Evolutionary conservation across 78 protist genomes (phyloP), one percentile per base, ranked within the genome.

Genomic region (Dictyostelium firmibasis): DNA sequence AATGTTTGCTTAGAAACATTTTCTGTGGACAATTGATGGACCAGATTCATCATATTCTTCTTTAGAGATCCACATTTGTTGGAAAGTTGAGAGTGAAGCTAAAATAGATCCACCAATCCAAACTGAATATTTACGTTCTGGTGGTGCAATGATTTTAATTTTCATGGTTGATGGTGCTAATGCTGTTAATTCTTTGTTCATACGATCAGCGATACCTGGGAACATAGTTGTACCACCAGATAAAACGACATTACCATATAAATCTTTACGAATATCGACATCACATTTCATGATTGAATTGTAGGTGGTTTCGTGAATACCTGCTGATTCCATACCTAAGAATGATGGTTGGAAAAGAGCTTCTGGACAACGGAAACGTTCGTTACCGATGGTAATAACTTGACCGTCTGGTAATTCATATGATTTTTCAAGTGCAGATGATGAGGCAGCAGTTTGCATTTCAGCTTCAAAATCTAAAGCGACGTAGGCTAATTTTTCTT

Each of bases 181-280:
- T 33, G 47, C 57, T 5, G 81, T 78, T n/a, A 95, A 60, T 41
- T 92, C 97, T 20, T 44, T 41, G 31, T 64, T 6, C 81, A 97
- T 70, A 29, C 98, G 87, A 7, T 50, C 79, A 11, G 79, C 76
- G 16, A 97, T 9, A 13, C 97, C 95, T 1, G 47, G 64, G 87
- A 84, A 96, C 97, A 97, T 91, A 86, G 99, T 97, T 31, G 98
- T 87, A 43, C 99, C 99, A 38, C 99, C 99, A 10, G 97, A 93
- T 18, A 98, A 78, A 4, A 98, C 92, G 36, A 98, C 83, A 64
- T 97, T 97, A 31, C 47, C 11, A 50, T 47, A 86, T 53, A 98
- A 47, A 14, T 83, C 92, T 43, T 62, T 27, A 10, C 98, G 20
- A 23, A 86, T 11, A 85, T 96, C 98, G 1, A 85, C 35, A 35